phyloP scores from a whole-genome alignment of 148 eudicot genomes.

The Amaranthus palmeri region DNA sequence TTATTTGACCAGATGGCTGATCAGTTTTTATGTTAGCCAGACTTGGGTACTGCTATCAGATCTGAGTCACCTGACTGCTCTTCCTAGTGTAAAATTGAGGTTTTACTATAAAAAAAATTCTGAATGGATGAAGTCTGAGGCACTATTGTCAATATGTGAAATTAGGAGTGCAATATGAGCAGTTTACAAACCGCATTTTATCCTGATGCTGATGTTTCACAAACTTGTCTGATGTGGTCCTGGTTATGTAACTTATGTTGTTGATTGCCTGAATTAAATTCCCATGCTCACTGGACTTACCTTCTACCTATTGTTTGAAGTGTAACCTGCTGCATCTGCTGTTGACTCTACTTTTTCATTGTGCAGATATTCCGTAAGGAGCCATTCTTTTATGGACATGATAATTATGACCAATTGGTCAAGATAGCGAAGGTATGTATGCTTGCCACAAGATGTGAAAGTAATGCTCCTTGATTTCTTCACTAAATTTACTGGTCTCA shows the following conservation, averaged over 20 bases:
- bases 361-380: slow-evolving; percentile 94
- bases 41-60: background rate
- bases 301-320: no score
- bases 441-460: background rate
- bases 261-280: background rate
- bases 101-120: no score
- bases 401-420: slow-evolving; percentile 93
- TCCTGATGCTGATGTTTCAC: background rate
- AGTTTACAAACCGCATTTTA: no score
- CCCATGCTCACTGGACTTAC: background rate
- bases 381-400: slow-evolving; percentile 96
- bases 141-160: no score
- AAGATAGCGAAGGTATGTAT: slow-evolving; percentile 87
- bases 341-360: slow-evolving; percentile 13
- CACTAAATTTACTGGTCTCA: background rate
- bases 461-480: background rate
- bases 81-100: background rate
- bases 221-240: background rate
- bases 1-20: background rate
- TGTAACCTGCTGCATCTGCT: background rate
- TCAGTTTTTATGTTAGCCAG: slow-evolving; percentile 1
- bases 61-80: background rate
- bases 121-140: no score
- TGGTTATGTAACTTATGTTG: background rate
- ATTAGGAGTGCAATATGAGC: no score